A percentile compares a stretch with the other conserved stretches of the same genome.
Evolutionary conservation across 495 filamentous ascomycete species (phyloP).

Genomic region (Talaromyces stipitatus): DNA sequence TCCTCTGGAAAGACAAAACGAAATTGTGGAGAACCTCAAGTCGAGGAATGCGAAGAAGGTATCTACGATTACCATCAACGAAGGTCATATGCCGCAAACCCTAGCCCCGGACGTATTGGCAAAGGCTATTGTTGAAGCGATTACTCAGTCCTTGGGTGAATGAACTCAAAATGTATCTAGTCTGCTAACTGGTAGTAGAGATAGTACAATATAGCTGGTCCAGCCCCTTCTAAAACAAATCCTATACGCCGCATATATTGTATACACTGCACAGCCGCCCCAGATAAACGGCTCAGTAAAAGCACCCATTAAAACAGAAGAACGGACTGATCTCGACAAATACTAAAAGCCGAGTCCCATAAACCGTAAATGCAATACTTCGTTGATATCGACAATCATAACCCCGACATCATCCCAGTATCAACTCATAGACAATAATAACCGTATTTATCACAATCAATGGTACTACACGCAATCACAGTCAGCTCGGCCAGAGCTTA

Average conservation of each 20-base stretch:
- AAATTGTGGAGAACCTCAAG: neutral
- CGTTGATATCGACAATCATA: neutral
- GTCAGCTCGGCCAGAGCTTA: conserved; percentile 8
- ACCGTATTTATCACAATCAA: conserved; percentile 86
- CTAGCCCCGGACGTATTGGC: neutral
- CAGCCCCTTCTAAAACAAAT: neutral
- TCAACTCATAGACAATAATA: conserved; percentile 81
- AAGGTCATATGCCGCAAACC: neutral
- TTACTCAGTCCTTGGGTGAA: neutral
- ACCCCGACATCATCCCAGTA: conserved; percentile 59
- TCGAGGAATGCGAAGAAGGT: conserved; percentile 1
- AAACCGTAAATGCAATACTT: neutral
- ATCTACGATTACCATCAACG: conserved; percentile 1
- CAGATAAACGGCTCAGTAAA: neutral
- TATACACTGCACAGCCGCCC: neutral
- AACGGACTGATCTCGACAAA: neutral
- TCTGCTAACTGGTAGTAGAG: neutral
- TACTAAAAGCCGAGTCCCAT: neutral
- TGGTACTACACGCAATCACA: conserved; percentile 57
- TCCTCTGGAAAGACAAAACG: neutral
- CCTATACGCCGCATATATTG: neutral
- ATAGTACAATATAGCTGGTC: neutral
- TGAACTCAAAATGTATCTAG: neutral
- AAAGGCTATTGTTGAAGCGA: conserved; percentile 1
- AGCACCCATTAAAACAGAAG: neutral